phyloP scores from a whole-genome alignment of 2,329 filamentous ascomycete genomes.

The Helotiales sp. region DNA sequence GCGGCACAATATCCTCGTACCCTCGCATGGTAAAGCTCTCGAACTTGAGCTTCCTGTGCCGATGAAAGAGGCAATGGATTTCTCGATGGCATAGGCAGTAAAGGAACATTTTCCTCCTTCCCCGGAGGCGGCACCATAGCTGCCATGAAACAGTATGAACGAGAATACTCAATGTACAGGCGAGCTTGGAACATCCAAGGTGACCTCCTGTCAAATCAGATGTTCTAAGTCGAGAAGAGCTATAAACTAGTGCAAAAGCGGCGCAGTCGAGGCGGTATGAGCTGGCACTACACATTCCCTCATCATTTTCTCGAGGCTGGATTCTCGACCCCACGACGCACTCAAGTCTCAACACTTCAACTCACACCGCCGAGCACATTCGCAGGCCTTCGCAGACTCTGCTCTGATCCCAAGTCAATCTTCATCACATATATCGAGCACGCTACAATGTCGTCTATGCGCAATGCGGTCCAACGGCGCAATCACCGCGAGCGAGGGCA shows the following conservation, averaged over 20 bases:
- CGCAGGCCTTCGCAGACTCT: too few species aligned
- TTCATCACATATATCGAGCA: background rate
- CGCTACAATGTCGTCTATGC: constrained; percentile 55
- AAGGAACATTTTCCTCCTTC: constrained; percentile 29
- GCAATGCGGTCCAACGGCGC: constrained; percentile 72
- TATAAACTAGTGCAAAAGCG: background rate
- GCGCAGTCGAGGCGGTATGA: background rate
- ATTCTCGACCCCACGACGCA: too few species aligned
- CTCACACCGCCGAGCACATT: too few species aligned
- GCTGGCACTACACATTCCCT: too few species aligned
- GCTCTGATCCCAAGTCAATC: background rate
- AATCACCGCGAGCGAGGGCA: constrained; percentile 91
- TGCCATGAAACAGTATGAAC: constrained; percentile 24
- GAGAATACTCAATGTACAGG: background rate
- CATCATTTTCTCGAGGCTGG: constrained; percentile 18
- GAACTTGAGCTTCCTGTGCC: constrained; percentile 78
- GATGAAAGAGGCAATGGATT: constrained; percentile 84
- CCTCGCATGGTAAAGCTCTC: constrained; percentile 76
- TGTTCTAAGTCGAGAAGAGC: constrained; percentile 8
- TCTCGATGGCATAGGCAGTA: constrained; percentile 52
- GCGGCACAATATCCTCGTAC: constrained; percentile 74
- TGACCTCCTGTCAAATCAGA: constrained; percentile 8
- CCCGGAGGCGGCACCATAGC: constrained; percentile 30
- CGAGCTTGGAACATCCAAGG: background rate
- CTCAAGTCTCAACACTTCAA: too few species aligned